These are phyloP conservation scores for Phialophora macrospora DNA, from an alignment of 2,329 filamentous ascomycete genomes.

Conservation along the genomic window DNA sequence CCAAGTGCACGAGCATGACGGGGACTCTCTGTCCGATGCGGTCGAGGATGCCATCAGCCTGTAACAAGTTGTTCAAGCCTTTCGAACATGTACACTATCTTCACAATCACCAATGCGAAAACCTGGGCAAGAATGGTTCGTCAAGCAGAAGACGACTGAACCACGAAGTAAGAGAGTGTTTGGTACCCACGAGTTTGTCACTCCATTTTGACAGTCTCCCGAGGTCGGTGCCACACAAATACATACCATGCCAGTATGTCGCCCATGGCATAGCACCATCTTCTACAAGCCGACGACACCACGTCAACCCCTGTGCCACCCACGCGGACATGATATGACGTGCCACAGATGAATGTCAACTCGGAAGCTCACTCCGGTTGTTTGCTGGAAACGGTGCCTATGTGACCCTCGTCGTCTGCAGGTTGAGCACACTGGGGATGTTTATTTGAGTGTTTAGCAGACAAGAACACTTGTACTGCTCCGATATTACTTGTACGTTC, in stretches of 20 bases:
- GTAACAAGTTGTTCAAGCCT: neutral
- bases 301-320: conserved; percentile 30
- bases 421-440: neutral
- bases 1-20: neutral
- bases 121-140: neutral
- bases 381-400: conserved; percentile 5
- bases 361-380: conserved; percentile 3
- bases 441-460: neutral
- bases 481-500: neutral
- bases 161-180: neutral
- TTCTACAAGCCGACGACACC: conserved; percentile 19
- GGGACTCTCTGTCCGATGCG: neutral
- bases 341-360: conserved; percentile 24
- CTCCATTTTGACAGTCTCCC: neutral
- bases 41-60: neutral
- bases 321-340: conserved; percentile 25
- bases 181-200: neutral
- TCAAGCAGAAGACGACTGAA: neutral
- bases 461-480: neutral
- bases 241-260: neutral
- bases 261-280: conserved; percentile 14
- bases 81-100: neutral
- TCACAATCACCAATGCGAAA: neutral
- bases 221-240: neutral
- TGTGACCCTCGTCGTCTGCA: neutral